Evolutionary conservation across 192 early-diverging fungal genomes (phyloP).

Genomic region (Paraglomus occultum): DNA sequence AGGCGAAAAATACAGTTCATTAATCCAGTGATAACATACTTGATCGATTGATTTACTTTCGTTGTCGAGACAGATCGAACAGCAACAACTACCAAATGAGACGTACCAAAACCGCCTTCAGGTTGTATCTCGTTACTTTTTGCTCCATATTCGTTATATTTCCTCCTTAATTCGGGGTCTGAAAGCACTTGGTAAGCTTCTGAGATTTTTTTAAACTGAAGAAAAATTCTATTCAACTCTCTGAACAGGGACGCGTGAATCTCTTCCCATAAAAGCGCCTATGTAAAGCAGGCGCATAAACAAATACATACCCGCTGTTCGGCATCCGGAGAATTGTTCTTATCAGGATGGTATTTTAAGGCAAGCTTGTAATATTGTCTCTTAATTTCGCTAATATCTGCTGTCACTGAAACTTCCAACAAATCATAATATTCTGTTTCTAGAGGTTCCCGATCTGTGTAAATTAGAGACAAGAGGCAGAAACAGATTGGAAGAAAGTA

Average conservation of each 20-base stretch:
- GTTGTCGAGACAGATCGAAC: not conserved
- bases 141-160: constrained; percentile 84
- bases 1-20: not conserved
- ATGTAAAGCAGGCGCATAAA: not conserved
- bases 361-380: constrained; percentile 88
- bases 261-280: not conserved
- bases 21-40: not conserved
- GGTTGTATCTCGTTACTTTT: constrained; percentile 54
- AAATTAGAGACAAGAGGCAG: not conserved
- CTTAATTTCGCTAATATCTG: constrained; percentile 84
- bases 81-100: not conserved
- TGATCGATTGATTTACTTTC: not conserved
- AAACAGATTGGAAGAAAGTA: not conserved
- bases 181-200: constrained; percentile 97
- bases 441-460: constrained; percentile 66
- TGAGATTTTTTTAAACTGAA: constrained; percentile 89
- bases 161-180: constrained; percentile 81
- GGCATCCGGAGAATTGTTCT: constrained; percentile 65
- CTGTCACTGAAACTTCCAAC: constrained; percentile 70
- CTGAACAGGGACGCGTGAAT: not conserved
- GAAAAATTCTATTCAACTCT: not conserved
- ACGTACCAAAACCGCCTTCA: constrained; percentile 63
- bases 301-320: constrained; percentile 59
- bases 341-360: constrained; percentile 91
- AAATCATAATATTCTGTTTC: constrained; percentile 91